Percentiles rank a stretch among this genome's conserved stretches.
Conservation (phyloP, 768 basidiomycete species). For the Suillus alpinus region DNA sequence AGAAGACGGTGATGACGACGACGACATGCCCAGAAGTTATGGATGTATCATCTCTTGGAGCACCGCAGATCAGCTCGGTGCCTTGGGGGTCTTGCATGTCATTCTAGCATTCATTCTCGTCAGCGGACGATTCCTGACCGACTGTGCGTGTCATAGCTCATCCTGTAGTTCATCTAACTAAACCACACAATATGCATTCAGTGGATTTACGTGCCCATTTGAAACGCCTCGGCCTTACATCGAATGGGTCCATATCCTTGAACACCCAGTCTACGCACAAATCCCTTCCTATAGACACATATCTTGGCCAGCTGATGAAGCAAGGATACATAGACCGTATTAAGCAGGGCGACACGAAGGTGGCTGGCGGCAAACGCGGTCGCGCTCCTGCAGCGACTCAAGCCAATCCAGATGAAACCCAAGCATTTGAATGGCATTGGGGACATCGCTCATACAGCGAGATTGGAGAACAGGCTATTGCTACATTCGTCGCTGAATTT, state of each 20-base stretch:
- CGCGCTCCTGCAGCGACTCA: slow-evolving; percentile 44
- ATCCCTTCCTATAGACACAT: slow-evolving; percentile 57
- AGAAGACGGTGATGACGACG: slow-evolving; percentile 44
- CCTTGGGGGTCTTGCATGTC: slow-evolving; percentile 74
- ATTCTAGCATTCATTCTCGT: slow-evolving; percentile 84
- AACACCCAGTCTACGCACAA: slow-evolving; percentile 49
- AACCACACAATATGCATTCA: slow-evolving; percentile 26
- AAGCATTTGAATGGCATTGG: slow-evolving; percentile 79
- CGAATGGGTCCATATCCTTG: slow-evolving; percentile 47
- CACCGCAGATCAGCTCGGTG: slow-evolving; percentile 59
- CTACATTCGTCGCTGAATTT: slow-evolving; percentile 75
- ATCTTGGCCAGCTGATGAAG: slow-evolving; percentile 58
- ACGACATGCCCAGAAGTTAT: slow-evolving; percentile 48
- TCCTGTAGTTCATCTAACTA: background rate
- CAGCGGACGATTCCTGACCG: slow-evolving; percentile 68
- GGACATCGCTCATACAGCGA: slow-evolving; percentile 78
- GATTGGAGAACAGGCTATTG: slow-evolving; percentile 75
- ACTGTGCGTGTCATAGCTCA: slow-evolving; percentile 46
- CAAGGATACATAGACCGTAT: slow-evolving; percentile 79
- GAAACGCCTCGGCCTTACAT: slow-evolving; percentile 63
- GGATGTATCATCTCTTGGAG: slow-evolving; percentile 79
- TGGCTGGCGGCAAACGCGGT: slow-evolving; percentile 48
- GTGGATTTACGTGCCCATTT: slow-evolving; percentile 73
- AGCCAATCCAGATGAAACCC: slow-evolving; percentile 29
- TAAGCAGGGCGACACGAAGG: slow-evolving; percentile 48